Base-by-base conservation (phyloP, 1,139 yeast species). In the Nakaseomyces uthaithaninus region DNA sequence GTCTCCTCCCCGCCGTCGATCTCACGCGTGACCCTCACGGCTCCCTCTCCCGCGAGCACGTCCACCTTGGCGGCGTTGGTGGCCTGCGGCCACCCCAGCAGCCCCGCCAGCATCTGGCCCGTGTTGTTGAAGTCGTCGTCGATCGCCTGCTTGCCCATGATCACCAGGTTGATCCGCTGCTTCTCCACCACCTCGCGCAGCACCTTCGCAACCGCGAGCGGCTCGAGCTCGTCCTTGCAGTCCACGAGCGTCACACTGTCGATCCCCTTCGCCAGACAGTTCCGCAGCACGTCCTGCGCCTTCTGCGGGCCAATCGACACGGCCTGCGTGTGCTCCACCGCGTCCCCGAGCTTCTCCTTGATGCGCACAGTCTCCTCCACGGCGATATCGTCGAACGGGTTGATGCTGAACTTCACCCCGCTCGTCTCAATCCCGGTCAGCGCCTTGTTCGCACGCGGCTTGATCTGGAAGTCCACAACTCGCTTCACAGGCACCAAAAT, bases 351-450 rank as follows among this genome's bases (percentile, higher is more conserved):
- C 36, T 70, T 69, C 55, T 84, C 91, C 55, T 75, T 77, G 51
- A 91, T 72, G 53, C 81, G 74, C 39, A 89, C 69, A 2, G 97
- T 94, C 63, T 91, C 98, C 65, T 91, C 98, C 42, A 78, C 69
- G 24, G 98, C 98, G 60, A 91, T 91, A 64, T 91, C 98, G 66
- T 95, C 93, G 65, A 91, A 91, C 42, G 98, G 98, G 63, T 91
- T 91, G 64, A 91, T 86, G 58, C 89, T 77, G 71, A 82, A 87
- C 67, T 89, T 89, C 53, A 86, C 87, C 42, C 96, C 96, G 51
- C 83, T 77, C 43, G 91, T 80, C 55, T 87, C 95, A 40, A 91
- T 80, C 3, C 93, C 95, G 10, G 87, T 81, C 44, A 77, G 77
- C 12, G 94, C 69, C 64, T 85, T 80, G 68, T 87, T 89, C 64